Evolutionary conservation across 306 rosid genomes (phyloP).

Genomic region (Ochetophila trinervis): DNA sequence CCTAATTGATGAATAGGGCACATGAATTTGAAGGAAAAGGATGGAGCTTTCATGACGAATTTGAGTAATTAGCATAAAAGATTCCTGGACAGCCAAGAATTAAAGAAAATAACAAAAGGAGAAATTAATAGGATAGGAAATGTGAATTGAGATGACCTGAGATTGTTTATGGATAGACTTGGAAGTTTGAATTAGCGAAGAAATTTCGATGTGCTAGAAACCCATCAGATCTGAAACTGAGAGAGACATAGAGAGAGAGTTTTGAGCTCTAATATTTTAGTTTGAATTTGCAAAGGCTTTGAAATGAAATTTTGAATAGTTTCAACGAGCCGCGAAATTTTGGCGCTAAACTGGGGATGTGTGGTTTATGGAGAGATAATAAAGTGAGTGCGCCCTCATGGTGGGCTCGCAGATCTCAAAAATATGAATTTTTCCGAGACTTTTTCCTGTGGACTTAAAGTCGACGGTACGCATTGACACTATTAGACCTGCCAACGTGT

Average conservation of each 20-base stretch:
- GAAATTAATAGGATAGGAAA: too few species aligned
- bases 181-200: background rate
- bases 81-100: background rate
- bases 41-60: background rate
- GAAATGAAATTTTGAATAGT: constrained; percentile 28
- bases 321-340: constrained; percentile 40
- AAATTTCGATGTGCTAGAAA: background rate
- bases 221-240: constrained; percentile 20
- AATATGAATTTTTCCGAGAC: background rate
- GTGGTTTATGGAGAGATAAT: background rate
- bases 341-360: constrained; percentile 33
- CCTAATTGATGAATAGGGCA: background rate
- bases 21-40: background rate
- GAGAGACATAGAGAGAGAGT: constrained; percentile 8
- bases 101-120: background rate
- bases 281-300: constrained; percentile 19
- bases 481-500: too few species aligned
- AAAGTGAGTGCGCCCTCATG: background rate
- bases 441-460: too few species aligned
- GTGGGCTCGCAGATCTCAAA: background rate
- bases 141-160: constrained; percentile 24
- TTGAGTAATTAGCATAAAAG: background rate
- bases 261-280: constrained; percentile 14
- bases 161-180: background rate
- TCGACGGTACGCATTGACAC: constrained; percentile 4